phyloP scores from a whole-genome alignment of 768 basidiomycete species.

The Mycena crocata region DNA sequence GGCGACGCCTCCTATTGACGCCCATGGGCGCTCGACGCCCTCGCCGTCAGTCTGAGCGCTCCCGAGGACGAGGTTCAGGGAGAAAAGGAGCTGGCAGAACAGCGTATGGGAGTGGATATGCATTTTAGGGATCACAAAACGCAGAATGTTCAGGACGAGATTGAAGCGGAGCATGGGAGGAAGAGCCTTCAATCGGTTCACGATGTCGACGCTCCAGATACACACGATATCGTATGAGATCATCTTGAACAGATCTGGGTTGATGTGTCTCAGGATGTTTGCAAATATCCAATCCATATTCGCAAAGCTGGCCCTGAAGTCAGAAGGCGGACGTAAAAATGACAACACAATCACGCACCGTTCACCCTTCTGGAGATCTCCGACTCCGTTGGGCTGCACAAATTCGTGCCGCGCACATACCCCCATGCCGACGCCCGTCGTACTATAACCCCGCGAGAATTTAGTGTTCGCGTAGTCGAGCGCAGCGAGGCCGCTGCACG shows the following conservation, averaged over 20 bases:
- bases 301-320: slow-evolving; percentile 34
- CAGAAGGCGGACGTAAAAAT: not conserved
- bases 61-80: slow-evolving; percentile 36
- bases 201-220: slow-evolving; percentile 42
- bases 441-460: no score
- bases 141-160: slow-evolving; percentile 22
- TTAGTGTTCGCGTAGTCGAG: no score
- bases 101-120: slow-evolving; percentile 42
- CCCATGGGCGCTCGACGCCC: slow-evolving; percentile 46
- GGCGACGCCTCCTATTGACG: slow-evolving; percentile 38
- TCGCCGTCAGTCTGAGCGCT: slow-evolving; percentile 50
- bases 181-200: not conserved
- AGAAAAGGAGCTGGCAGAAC: slow-evolving; percentile 37
- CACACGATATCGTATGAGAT: slow-evolving; percentile 48
- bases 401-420: no score
- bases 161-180: slow-evolving; percentile 28
- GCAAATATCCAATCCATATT: slow-evolving; percentile 44
- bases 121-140: slow-evolving; percentile 46
- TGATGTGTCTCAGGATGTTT: slow-evolving; percentile 1
- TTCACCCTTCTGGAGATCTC: slow-evolving; percentile 48
- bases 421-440: no score
- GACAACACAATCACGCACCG: no score
- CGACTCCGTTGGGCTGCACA: slow-evolving; percentile 41
- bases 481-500: no score
- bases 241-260: not conserved